A percentile compares a stretch with the other conserved stretches of the same genome.
phyloP scores from a whole-genome alignment of 352 stramenopile genomes.

The Phytophthora foliorum region DNA sequence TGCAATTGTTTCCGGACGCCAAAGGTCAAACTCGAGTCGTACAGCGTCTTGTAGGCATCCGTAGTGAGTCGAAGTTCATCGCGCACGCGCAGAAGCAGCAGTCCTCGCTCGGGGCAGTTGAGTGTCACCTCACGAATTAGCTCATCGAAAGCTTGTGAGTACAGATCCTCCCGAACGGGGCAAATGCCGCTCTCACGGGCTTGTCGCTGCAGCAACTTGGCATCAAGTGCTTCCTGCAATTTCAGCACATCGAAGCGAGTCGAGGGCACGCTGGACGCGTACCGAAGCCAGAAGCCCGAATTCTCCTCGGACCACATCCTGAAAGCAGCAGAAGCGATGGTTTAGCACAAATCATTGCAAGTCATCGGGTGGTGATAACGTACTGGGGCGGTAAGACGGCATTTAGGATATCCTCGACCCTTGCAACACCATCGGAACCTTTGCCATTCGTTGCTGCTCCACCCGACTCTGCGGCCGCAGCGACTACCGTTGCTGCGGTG shows the following conservation, averaged over 20 bases:
- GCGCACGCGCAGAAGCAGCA: constrained; percentile 92
- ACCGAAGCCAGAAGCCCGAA: constrained; percentile 92
- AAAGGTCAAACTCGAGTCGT: constrained; percentile 94
- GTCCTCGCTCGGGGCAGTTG: constrained; percentile 92
- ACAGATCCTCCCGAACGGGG: constrained; percentile 94
- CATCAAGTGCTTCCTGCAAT: constrained; percentile 92
- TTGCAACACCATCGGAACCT: constrained; percentile 54
- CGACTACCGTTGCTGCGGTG: constrained; percentile 25
- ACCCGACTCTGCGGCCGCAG: constrained; percentile 31
- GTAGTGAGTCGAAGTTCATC: constrained; percentile 95
- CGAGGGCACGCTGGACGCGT: constrained; percentile 90
- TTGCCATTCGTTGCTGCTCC: constrained; percentile 32
- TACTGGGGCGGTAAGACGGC: constrained; percentile 81
- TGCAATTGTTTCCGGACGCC: constrained; percentile 95
- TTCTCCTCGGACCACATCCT: constrained; percentile 87
- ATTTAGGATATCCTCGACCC: constrained; percentile 85
- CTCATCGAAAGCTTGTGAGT: constrained; percentile 94
- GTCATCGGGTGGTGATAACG: neutral
- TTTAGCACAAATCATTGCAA: constrained; percentile 7
- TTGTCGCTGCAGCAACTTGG: constrained; percentile 90
- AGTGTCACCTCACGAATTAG: constrained; percentile 94
- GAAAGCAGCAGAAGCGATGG: constrained; percentile 3
- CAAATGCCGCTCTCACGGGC: constrained; percentile 94
- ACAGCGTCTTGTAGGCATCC: constrained; percentile 96
- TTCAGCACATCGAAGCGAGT: constrained; percentile 94